Evolutionary conservation across 2,329 filamentous ascomycete species (phyloP), one percentile per base, ranked within the genome.

Genomic region (Fusarium falciforme): DNA sequence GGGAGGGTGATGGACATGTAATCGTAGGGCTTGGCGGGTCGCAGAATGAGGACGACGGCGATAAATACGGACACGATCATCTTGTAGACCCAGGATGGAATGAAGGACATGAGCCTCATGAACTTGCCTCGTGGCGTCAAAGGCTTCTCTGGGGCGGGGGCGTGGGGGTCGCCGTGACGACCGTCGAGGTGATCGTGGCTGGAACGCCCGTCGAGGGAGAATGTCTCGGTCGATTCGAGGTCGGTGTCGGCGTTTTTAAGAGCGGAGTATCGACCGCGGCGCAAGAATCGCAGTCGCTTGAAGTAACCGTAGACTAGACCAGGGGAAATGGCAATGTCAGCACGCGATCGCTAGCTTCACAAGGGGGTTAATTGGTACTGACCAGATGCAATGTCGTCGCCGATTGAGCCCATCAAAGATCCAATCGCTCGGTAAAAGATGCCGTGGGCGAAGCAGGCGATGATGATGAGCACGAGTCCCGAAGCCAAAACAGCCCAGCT

Each of bases 1-100:
- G 81, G 80, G 7, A 82, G 75, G 0, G 81, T 82, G 17, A 77
- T 74, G 5, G 80, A 79, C 70, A 82, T 76, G 42, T 79, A 77
- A 58, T 76, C 68, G 70, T 81, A 82, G 3, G 81, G 81, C 42
- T 78, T 75, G 14, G 76, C 66, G n/a, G 80, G 79, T 31, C 81
- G 75, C 17, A 80, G 35, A 16, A 79, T 40, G n/a, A 75, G 57
- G 0, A 71, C 69, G n/a, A 77, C 58, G 12, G 58, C 47, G 9
- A 82, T 58, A 22, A 80, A 77, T 20, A 72, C 61, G 7, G 75
- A 47, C 2, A 78, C 4, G 14, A 66, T 66, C 3, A 72, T 42
- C 61, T 76, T 76, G 44, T 66, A 54, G 7, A 78, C 42, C 71
- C 69, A 72, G 4, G 66, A 68, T 3, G 72, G 69, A 11, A 72